These are phyloP conservation scores for Mycena latifolia DNA, from an alignment of 768 basidiomycete genomes.

Conservation along the genomic window DNA sequence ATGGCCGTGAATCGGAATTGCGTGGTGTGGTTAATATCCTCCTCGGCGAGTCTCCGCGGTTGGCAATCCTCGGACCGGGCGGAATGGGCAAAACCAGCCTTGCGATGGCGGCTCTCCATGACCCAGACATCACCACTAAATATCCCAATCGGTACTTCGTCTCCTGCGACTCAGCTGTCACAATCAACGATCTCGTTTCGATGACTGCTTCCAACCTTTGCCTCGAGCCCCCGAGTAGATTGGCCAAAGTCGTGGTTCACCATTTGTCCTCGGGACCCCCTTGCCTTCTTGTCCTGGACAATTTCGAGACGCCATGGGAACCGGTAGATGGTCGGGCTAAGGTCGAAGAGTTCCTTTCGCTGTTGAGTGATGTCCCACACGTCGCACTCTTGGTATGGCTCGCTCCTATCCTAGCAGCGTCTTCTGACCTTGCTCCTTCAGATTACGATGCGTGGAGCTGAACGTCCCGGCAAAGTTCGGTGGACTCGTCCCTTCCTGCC, in stretches of 20 bases:
- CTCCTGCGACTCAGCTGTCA: neutral
- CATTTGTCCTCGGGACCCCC: neutral
- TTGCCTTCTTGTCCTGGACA: slow-evolving; percentile 12
- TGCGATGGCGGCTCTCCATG: neutral
- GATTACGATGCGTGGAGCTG: slow-evolving; percentile 24
- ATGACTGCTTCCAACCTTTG: neutral
- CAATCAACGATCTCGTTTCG: neutral
- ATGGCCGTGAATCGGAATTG: neutral
- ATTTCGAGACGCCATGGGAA: slow-evolving; percentile 17
- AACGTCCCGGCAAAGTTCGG: too few species aligned
- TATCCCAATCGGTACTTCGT: neutral
- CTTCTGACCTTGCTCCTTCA: neutral
- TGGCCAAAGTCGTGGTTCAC: neutral
- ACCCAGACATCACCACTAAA: neutral
- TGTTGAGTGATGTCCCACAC: neutral
- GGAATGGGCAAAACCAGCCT: neutral
- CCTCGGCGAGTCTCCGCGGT: neutral
- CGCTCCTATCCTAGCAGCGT: neutral
- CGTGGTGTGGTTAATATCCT: neutral
- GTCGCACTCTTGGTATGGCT: neutral
- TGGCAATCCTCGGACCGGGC: neutral
- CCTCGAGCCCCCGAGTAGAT: neutral
- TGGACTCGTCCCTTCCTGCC: too few species aligned
- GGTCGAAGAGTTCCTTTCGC: slow-evolving; percentile 1
- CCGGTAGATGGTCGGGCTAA: neutral